These are phyloP conservation scores for Psilocybe subaeruginosa DNA, from an alignment of 768 basidiomycete genomes.

Conservation along the genomic window DNA sequence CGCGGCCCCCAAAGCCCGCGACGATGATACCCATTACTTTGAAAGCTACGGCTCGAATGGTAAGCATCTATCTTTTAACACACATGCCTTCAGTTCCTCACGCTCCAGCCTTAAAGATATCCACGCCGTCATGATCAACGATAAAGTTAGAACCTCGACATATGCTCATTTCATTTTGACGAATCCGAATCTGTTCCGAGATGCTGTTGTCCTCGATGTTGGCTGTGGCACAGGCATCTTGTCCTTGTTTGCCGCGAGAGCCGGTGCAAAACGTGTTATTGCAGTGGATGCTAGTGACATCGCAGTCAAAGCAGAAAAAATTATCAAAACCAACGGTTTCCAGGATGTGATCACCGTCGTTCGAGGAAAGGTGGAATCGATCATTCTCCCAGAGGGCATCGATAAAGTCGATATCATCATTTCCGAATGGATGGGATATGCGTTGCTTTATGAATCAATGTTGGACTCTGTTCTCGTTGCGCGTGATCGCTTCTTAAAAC, in stretches of 20 bases:
- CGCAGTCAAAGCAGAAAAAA: constrained; percentile 74
- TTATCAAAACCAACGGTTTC: constrained; percentile 76
- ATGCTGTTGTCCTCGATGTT: constrained; percentile 89
- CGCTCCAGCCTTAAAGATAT: constrained; percentile 61
- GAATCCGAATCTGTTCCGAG: constrained; percentile 80
- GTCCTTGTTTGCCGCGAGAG: constrained; percentile 86
- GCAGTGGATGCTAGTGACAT: constrained; percentile 92
- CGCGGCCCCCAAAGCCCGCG: constrained; percentile 42
- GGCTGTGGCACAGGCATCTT: constrained; percentile 96
- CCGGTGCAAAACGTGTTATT: constrained; percentile 89
- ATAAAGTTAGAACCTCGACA: constrained; percentile 90
- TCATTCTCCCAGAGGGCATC: constrained; percentile 71
- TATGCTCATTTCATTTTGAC: constrained; percentile 91
- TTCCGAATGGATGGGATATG: constrained; percentile 98
- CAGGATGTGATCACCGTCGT: constrained; percentile 84
- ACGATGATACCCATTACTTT: constrained; percentile 96
- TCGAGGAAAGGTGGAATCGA: constrained; percentile 89
- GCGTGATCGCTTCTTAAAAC: constrained; percentile 81
- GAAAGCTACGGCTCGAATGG: constrained; percentile 89
- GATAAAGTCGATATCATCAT: constrained; percentile 91
- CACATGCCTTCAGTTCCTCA: neutral
- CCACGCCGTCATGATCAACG: constrained; percentile 96
- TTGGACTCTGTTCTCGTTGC: constrained; percentile 92
- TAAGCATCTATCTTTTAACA: constrained; percentile 28
- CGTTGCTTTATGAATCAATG: constrained; percentile 94